Conservation (phyloP, 2,329 filamentous ascomycete species). For the Colletotrichum sp. region DNA sequence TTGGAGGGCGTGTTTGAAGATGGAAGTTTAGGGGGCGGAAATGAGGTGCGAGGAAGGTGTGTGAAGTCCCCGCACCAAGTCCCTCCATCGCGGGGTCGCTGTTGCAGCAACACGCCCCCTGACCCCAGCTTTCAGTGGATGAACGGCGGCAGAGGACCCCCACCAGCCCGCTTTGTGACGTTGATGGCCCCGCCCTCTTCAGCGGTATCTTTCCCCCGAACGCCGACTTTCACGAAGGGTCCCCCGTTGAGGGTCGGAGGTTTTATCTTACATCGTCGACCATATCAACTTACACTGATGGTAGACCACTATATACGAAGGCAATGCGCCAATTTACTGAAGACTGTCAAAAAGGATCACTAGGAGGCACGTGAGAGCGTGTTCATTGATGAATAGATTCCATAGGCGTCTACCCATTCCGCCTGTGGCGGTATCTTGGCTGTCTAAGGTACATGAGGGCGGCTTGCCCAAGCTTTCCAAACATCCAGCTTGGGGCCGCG, state of each 20-base stretch:
- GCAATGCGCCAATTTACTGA: background rate
- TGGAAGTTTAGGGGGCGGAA: background rate
- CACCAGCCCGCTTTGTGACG: slow-evolving; percentile 3
- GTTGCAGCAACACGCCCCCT: background rate
- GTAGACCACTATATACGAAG: background rate
- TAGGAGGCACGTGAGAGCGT: background rate
- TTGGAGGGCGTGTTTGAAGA: background rate
- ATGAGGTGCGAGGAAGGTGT: background rate
- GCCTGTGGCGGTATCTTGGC: slow-evolving; percentile 21
- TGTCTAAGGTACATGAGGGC: slow-evolving; percentile 25
- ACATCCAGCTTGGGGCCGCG: slow-evolving; percentile 30
- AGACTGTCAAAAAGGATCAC: background rate
- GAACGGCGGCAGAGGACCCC: background rate
- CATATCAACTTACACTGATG: background rate
- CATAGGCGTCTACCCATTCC: slow-evolving; percentile 53
- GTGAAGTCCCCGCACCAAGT: slow-evolving; percentile 18
- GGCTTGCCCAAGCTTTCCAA: slow-evolving; percentile 37
- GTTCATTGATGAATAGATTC: slow-evolving; percentile 52
- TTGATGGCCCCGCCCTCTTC: slow-evolving; percentile 4
- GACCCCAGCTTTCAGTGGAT: background rate
- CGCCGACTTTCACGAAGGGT: background rate
- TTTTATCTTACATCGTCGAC: background rate
- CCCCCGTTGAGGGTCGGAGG: background rate
- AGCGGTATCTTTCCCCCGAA: slow-evolving; percentile 16
- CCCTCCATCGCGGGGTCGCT: slow-evolving; percentile 11